Evolutionary conservation across 2,329 filamentous ascomycete genomes (phyloP).

Genomic region (Arthrobotrys megalospora): DNA sequence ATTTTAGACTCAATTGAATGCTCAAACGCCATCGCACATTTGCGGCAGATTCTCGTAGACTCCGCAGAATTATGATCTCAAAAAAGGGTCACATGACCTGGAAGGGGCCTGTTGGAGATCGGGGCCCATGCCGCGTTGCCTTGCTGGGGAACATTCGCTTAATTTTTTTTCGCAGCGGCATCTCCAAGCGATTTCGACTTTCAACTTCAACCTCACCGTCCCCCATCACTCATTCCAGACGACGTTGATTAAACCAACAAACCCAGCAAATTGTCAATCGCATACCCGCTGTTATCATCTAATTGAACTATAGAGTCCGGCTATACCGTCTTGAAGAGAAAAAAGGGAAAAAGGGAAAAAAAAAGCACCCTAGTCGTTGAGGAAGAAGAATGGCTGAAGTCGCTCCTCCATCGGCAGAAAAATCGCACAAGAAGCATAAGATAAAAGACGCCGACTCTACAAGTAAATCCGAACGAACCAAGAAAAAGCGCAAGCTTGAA

Average conservation of each 20-base stretch:
- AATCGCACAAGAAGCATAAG: constrained; percentile 61
- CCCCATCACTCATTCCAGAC: background rate
- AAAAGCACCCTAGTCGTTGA: background rate
- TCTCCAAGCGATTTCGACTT: constrained; percentile 1
- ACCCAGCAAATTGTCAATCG: background rate
- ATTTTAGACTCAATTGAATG: background rate
- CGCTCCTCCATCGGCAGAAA: constrained; percentile 66
- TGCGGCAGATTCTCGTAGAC: too few species aligned
- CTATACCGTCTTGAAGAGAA: background rate
- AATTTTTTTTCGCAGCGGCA: constrained; percentile 23
- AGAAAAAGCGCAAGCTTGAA: constrained; percentile 49
- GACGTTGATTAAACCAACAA: background rate
- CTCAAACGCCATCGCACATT: background rate
- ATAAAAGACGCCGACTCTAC: constrained; percentile 59
- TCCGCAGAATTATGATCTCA: background rate
- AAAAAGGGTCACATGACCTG: background rate
- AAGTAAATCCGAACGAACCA: constrained; percentile 50
- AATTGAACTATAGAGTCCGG: background rate
- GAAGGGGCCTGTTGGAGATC: background rate
- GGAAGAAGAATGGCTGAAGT: constrained; percentile 66
- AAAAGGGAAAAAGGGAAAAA: too few species aligned
- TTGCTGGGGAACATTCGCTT: background rate
- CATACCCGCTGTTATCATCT: background rate
- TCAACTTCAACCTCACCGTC: background rate
- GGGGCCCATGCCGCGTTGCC: background rate